Percentiles rank a stretch among this genome's conserved stretches.
Evolutionary conservation across 2,329 filamentous ascomycete species (phyloP).

Genomic region (Graphilbum fragrans): DNA sequence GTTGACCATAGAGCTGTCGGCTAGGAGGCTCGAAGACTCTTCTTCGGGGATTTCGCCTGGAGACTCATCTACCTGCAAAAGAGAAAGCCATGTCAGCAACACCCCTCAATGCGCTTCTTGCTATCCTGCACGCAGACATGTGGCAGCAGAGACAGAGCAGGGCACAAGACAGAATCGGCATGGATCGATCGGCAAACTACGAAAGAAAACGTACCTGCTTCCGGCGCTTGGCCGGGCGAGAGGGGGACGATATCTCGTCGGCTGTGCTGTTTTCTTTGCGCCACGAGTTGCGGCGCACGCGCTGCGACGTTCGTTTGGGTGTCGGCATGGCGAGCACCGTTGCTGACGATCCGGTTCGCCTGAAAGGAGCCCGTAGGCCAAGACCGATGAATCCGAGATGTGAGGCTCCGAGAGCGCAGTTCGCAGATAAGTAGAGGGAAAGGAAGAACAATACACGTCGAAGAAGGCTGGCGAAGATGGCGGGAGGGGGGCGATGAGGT

Average conservation of each 20-base stretch:
- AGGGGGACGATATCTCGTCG: constrained; percentile 42
- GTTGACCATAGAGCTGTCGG: constrained; percentile 25
- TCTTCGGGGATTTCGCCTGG: constrained; percentile 32
- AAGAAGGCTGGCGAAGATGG: too few species aligned
- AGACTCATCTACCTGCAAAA: constrained; percentile 25
- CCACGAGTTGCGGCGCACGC: constrained; percentile 17
- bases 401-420: too few species aligned
- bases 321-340: constrained; percentile 20
- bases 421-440: too few species aligned
- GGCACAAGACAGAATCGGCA: not conserved
- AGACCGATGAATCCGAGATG: too few species aligned
- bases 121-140: too few species aligned
- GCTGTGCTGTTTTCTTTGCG: constrained; percentile 17
- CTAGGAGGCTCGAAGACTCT: constrained; percentile 28
- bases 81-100: not conserved
- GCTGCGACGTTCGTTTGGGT: constrained; percentile 18
- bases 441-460: too few species aligned
- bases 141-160: not conserved
- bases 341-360: too few species aligned
- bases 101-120: too few species aligned
- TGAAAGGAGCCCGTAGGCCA: too few species aligned
- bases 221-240: constrained; percentile 50
- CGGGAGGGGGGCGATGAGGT: too few species aligned
- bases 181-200: too few species aligned
- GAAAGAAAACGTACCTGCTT: constrained; percentile 34